phyloP scores from a whole-genome alignment of 164 flowering plant genomes.

The Chimonanthus praecox region DNA sequence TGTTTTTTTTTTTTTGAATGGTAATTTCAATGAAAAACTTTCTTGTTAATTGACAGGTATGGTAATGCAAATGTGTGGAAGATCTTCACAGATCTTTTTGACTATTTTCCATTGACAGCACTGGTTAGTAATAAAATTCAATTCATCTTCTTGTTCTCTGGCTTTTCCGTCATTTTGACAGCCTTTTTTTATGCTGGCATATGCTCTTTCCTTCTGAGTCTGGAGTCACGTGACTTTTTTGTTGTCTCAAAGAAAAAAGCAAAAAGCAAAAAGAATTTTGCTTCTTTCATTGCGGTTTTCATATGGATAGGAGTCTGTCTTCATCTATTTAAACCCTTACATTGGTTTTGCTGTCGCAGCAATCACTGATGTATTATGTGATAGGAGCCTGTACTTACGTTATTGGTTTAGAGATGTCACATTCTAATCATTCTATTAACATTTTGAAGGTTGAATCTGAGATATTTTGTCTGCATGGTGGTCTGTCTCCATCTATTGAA shows the following conservation, averaged over 20 bases:
- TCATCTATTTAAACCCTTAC: background rate
- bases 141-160: background rate
- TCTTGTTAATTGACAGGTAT: constrained; percentile 48
- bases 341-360: background rate
- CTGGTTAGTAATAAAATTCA: constrained; percentile 51
- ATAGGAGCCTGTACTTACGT: background rate
- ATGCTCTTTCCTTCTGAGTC: background rate
- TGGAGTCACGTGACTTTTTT: background rate
- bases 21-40: background rate
- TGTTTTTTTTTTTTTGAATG: background rate
- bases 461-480: constrained; percentile 96
- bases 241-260: background rate
- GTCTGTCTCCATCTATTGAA: constrained; percentile 94
- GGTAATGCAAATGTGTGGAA: constrained; percentile 97
- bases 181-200: background rate
- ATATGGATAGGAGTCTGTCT: background rate
- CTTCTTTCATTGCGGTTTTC: background rate
- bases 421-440: background rate
- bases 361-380: background rate
- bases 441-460: constrained; percentile 81
- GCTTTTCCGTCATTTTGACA: too few species aligned
- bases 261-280: background rate
- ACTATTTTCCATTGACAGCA: constrained; percentile 90
- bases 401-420: background rate
- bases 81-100: constrained; percentile 85